Evolutionary conservation across 805 yeast genomes (phyloP).

Genomic region (Nakazawaea wyomingensis): DNA sequence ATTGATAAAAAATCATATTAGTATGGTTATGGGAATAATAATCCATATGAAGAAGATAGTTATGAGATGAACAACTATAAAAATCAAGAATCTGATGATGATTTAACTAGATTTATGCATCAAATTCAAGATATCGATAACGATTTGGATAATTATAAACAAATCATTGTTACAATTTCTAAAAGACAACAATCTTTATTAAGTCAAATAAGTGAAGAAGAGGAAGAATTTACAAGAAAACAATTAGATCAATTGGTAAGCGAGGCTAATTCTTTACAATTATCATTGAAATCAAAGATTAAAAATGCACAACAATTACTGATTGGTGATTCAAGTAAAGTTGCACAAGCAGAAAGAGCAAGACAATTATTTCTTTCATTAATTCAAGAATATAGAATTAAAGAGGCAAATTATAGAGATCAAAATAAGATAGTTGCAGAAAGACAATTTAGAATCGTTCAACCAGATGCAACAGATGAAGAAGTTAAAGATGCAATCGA

Average conservation of each 20-base stretch:
- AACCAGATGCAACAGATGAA: conserved; percentile 76
- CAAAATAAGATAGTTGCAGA: conserved; percentile 83
- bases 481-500: conserved; percentile 84
- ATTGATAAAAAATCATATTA: neutral
- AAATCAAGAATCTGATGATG: conserved; percentile 33
- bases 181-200: conserved; percentile 64
- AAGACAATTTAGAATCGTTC: conserved; percentile 86
- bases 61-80: conserved; percentile 14
- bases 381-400: conserved; percentile 80
- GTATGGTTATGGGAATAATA: conserved; percentile 13
- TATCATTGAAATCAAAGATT: conserved; percentile 65
- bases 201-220: conserved; percentile 68
- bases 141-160: conserved; percentile 65
- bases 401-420: conserved; percentile 83
- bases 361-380: conserved; percentile 80
- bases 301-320: conserved; percentile 71
- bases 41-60: conserved; percentile 15
- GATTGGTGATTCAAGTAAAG: conserved; percentile 69
- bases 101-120: conserved; percentile 62
- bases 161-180: conserved; percentile 63
- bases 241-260: conserved; percentile 73
- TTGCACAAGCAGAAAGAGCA: conserved; percentile 84
- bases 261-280: conserved; percentile 75
- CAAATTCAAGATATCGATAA: conserved; percentile 64
- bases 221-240: conserved; percentile 61